phyloP scores from a whole-genome alignment of 2,329 filamentous ascomycete genomes.

The Claviceps sp. region DNA sequence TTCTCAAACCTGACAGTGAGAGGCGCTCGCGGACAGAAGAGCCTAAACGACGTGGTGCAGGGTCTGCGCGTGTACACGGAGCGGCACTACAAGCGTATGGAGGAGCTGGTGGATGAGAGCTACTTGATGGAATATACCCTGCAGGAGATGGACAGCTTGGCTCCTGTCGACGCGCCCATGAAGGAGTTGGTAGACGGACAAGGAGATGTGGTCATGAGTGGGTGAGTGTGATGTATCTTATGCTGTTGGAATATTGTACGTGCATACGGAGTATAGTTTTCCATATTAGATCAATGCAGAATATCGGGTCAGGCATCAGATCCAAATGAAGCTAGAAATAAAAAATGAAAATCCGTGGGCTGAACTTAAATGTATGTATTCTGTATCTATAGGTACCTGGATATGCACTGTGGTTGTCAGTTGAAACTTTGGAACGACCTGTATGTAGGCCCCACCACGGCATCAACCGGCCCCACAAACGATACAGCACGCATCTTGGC shows the following conservation, averaged over 20 bases:
- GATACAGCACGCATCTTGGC: not conserved
- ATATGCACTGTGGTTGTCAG: too few species aligned
- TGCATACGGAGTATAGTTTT: not conserved
- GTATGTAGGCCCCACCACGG: too few species aligned
- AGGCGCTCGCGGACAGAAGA: slow-evolving; percentile 45
- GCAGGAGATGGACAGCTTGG: slow-evolving; percentile 74
- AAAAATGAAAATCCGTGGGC: not conserved
- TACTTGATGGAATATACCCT: slow-evolving; percentile 90
- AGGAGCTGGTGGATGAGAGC: slow-evolving; percentile 86
- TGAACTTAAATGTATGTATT: too few species aligned
- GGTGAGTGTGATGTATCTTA: not conserved
- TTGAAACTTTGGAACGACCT: too few species aligned
- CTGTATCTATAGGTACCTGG: not conserved
- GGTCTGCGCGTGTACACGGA: slow-evolving; percentile 87
- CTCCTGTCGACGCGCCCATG: slow-evolving; percentile 25
- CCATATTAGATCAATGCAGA: not conserved
- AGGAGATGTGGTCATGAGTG: slow-evolving; percentile 4
- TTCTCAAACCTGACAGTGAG: slow-evolving; percentile 57
- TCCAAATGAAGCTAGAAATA: not conserved
- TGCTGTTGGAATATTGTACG: not conserved
- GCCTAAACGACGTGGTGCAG: slow-evolving; percentile 71
- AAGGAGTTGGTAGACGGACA: slow-evolving; percentile 22
- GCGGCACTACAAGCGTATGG: slow-evolving; percentile 77
- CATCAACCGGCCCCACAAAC: too few species aligned
- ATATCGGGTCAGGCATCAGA: not conserved